Evolutionary conservation across 2,329 filamentous ascomycete genomes (phyloP), one percentile per base, ranked within the genome.

Genomic region (Beauveria sp.): DNA sequence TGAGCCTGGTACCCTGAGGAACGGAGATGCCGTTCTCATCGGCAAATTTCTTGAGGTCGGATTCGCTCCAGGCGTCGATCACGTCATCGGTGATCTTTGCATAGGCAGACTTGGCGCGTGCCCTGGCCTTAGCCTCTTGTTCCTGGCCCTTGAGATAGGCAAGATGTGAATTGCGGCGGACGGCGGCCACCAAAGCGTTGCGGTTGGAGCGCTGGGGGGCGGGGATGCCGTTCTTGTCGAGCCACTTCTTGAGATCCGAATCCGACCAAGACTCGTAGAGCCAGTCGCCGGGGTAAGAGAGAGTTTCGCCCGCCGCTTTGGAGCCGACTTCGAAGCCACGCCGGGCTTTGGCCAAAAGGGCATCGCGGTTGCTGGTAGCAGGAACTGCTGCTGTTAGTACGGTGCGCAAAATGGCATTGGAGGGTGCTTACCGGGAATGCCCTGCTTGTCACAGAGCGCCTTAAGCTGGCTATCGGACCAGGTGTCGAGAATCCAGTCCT

Each of bases 381-480:
- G 93, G 92, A 66, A 90, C 90, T 79, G 61, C 55, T 51, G 55
- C 20, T 37, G 60, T 63, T 47, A 64, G 58, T 28, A 46, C 16
- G 2, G 40, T 34, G 24, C 30, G 18, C 12, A 43, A 22, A 7
- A 4, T 41, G 16, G 8, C 37, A 9, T 54, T 16, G 22, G n/a
- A 12, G 44, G 54, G 57, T 57, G 47, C 74, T 47, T 74, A 83
- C 81, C 80, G 62, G 92, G 90, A 68, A 99, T 91, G 65, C 84
- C 84, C 74, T 97, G 84, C 73, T 88, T 89, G 74, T 97, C 93
- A 65, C 92, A 88, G 76, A 97, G 97, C 2, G 90, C 79, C 81
- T 97, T 97, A 67, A 99, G 82, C 73, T 96, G 88, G 66, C 92
- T 97, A 62, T 97, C 93, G 66, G 89, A 87, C 91, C 92, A 97